A percentile compares a stretch with the other conserved stretches of the same genome.
Conservation (phyloP, 164 flowering plant genomes). For the Buxus sempervirens region DNA sequence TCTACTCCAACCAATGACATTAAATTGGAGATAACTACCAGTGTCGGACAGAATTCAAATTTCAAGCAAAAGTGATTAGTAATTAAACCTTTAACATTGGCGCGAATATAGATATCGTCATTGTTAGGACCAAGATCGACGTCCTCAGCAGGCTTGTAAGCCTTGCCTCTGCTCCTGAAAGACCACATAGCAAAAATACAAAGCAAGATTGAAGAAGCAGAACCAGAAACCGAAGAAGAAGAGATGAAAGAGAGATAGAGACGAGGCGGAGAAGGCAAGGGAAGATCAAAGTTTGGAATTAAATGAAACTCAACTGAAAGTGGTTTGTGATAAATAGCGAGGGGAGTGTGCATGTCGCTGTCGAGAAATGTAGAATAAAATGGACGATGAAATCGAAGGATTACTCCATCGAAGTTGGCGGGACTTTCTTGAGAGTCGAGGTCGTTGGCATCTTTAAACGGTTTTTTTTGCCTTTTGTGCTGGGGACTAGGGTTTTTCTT, state of each 20-base stretch:
- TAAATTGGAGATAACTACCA: neutral
- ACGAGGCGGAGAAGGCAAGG: conserved; percentile 1
- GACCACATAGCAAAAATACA: conserved; percentile 31
- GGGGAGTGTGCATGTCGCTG: neutral
- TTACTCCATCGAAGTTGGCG: too few species aligned
- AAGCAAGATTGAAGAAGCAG: neutral
- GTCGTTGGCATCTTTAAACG: too few species aligned
- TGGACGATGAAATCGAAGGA: too few species aligned
- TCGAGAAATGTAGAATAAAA: too few species aligned
- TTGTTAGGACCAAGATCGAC: conserved; percentile 50
- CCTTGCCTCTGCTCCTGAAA: conserved; percentile 23
- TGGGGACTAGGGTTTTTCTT: too few species aligned
- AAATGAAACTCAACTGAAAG: neutral
- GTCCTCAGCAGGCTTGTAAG: conserved; percentile 48
- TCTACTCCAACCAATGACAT: too few species aligned
- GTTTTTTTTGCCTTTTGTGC: too few species aligned
- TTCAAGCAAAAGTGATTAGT: neutral
- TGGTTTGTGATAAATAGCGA: neutral
- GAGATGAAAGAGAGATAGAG: neutral
- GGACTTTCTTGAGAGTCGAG: too few species aligned
- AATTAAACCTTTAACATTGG: conserved; percentile 62
- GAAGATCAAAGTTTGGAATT: neutral
- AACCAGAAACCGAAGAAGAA: neutral
- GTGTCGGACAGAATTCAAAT: neutral
- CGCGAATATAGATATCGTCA: conserved; percentile 39